phyloP scores from a whole-genome alignment of 2,329 filamentous ascomycete species.

The Seiridium unicorne region DNA sequence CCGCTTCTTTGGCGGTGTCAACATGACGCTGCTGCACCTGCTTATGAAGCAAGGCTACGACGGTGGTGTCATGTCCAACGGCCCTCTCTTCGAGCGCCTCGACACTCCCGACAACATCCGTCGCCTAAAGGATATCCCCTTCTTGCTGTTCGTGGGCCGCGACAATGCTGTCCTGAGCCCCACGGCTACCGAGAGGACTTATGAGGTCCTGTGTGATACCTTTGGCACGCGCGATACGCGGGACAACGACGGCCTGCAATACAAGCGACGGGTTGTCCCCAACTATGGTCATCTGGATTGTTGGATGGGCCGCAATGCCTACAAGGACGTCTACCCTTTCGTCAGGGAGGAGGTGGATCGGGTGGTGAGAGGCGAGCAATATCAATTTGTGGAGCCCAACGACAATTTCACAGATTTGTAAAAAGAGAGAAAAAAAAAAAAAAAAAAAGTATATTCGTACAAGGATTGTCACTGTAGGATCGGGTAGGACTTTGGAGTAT shows the following conservation, averaged over 20 bases:
- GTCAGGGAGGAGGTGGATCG: conserved; percentile 54
- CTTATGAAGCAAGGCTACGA: conserved; percentile 55
- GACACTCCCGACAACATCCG: conserved; percentile 48
- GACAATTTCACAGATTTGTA: conserved; percentile 34
- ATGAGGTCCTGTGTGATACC: conserved; percentile 48
- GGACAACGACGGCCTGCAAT: conserved; percentile 36
- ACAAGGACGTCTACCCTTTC: conserved; percentile 58
- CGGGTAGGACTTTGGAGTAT: background rate
- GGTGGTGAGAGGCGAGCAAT: conserved; percentile 41
- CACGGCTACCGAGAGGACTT: conserved; percentile 51
- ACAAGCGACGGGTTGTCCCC: conserved; percentile 50
- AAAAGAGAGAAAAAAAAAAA: background rate
- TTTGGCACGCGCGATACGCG: conserved; percentile 39
- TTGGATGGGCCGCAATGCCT: conserved; percentile 60
- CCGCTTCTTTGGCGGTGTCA: conserved; percentile 61
- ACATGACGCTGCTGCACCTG: conserved; percentile 55
- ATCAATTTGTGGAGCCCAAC: conserved; percentile 40
- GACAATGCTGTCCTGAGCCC: conserved; percentile 57
- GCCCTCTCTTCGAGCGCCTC: conserved; percentile 43
- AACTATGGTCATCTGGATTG: conserved; percentile 61
- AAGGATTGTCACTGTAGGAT: background rate
- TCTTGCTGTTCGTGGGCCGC: conserved; percentile 53
- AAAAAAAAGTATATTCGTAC: background rate
- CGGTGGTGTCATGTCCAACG: conserved; percentile 52
- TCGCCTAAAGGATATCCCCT: conserved; percentile 49